Base-by-base conservation (phyloP, 2,329 filamentous ascomycete genomes). In the Xylaria sp. region DNA sequence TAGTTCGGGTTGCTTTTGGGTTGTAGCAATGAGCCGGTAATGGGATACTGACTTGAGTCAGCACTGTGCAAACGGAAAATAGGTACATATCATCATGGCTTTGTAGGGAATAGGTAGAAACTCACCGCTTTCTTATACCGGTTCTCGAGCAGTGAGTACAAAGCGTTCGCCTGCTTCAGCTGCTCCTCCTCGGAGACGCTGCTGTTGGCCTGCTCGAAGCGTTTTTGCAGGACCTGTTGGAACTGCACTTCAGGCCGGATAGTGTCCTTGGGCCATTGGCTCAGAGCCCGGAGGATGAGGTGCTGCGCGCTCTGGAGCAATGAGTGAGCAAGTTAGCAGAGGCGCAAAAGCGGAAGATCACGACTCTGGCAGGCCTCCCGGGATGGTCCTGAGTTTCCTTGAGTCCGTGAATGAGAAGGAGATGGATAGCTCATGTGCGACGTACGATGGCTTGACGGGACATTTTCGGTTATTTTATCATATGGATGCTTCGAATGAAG, bases 1-100 rank as follows among this genome's bases (percentile, higher is more conserved):
- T 89, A 86, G 0, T 79, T 82, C 44, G 86, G 86, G 65, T 88
- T 84, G 67, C 83, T 86, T 70, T 78, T 79, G 11, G 86, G 86
- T 56, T 77, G 73, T 59, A 87, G 73, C 49, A 87, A 73, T 3
- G 73, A 73, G 47, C 80, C 79, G n/a, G 73, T 78, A 10, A 80
- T 69, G 18, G 75, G 75, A 65, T 83, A 80, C 78, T 80, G 58
- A 57, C 23, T 5, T 1, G 39, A n/a, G 53, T 58, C 50, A 65
- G 55, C 18, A 48, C 39, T 52, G 23, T 47, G 9, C 13, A 16
- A 10, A 46, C 7, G 9, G 11, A 30, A 13, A 10, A 13, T 16
- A 16, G 16, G 13, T 30, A 3, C 16, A 8, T 16, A 16, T 16
- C 35, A 23, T 16, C 9, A 52, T 19, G n/a, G 62, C 65, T 54